Percentiles rank a stretch among this genome's conserved stretches.
Conservation (phyloP, 139 green algal species). For the Ettlia oleoabundans region DNA sequence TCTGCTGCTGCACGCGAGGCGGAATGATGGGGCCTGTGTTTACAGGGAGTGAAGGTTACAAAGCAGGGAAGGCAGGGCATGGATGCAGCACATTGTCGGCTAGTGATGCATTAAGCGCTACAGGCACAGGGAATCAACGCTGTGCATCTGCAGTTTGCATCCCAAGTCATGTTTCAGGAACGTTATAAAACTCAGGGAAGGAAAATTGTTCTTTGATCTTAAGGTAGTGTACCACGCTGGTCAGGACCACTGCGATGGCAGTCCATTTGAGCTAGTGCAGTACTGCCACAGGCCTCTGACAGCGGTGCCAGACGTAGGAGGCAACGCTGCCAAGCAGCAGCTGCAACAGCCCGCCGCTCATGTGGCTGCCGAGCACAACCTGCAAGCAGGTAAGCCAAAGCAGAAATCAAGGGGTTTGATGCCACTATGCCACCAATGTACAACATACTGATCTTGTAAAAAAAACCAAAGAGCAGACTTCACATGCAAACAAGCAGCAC, state of each 20-base stretch:
- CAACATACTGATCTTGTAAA: neutral
- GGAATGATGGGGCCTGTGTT: too few relatives aligned
- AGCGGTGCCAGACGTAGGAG: conserved; percentile 30
- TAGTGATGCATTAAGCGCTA: too few relatives aligned
- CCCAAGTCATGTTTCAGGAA: too few relatives aligned
- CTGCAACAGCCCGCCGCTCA: conserved; percentile 23
- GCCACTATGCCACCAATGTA: neutral
- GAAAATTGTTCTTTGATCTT: neutral
- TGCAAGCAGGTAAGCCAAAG: neutral
- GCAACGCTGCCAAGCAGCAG: conserved; percentile 47
- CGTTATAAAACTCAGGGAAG: too few relatives aligned
- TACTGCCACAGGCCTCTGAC: conserved; percentile 26
- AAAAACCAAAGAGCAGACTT: neutral
- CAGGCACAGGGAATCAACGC: too few relatives aligned
- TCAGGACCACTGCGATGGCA: neutral
- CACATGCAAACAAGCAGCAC: neutral
- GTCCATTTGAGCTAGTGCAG: conserved; percentile 23
- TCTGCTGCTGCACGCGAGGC: too few relatives aligned
- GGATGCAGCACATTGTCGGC: too few relatives aligned
- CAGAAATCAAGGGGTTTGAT: neutral
- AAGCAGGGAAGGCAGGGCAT: too few relatives aligned
- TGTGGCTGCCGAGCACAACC: conserved; percentile 35
- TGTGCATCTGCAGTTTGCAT: too few relatives aligned
- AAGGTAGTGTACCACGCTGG: neutral
- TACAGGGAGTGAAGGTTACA: too few relatives aligned